Evolutionary conservation across 257 asterid genomes (phyloP).

Genomic region (Solanum pennellii): DNA sequence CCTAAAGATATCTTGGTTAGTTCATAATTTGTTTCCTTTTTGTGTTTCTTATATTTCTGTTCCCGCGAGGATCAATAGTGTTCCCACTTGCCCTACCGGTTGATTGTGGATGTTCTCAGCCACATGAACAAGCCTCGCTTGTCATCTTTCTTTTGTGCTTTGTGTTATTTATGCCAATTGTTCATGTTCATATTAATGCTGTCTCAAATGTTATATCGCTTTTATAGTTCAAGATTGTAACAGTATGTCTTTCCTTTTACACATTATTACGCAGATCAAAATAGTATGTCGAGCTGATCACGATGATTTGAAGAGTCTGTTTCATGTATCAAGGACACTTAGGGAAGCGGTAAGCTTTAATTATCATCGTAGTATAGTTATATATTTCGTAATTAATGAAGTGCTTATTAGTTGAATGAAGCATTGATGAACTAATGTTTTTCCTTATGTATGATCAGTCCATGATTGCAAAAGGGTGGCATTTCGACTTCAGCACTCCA

Average conservation of each 20-base stretch:
- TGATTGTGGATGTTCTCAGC: neutral
- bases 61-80: neutral
- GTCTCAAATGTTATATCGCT: neutral
- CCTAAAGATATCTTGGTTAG: slow-evolving; percentile 66
- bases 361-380: neutral
- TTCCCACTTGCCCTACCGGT: neutral
- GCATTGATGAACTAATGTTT: neutral
- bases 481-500: slow-evolving; percentile 63
- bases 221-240: neutral
- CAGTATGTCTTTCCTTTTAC: neutral
- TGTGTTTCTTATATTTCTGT: neutral
- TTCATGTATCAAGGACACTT: slow-evolving; percentile 44
- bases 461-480: slow-evolving; percentile 44
- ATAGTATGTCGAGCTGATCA: slow-evolving; percentile 76
- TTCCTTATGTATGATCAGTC: slow-evolving; percentile 25
- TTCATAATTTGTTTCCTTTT: neutral
- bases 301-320: slow-evolving; percentile 60
- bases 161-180: neutral
- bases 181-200: neutral
- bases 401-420: neutral
- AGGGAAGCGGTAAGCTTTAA: slow-evolving; percentile 49
- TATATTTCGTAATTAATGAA: neutral
- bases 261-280: slow-evolving; percentile 33
- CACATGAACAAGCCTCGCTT: neutral
- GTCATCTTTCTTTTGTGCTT: neutral